Percentiles rank a stretch among this genome's conserved stretches.
These are phyloP conservation scores for Phytophthora macrochlamydospora DNA, from an alignment of 352 stramenopile species.

Conservation along the genomic window DNA sequence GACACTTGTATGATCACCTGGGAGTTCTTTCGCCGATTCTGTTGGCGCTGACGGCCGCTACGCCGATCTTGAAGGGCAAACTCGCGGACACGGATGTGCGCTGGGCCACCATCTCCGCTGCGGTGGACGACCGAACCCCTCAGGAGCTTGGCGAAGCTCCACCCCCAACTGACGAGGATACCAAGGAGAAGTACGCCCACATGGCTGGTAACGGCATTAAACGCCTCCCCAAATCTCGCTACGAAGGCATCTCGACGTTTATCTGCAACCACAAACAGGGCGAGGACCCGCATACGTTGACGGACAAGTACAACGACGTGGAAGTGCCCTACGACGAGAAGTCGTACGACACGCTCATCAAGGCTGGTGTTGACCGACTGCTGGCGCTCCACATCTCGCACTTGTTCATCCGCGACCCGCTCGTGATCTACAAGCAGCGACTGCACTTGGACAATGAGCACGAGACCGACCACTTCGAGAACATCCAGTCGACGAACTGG, in stretches of 20 bases:
- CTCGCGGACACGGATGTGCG: constrained; percentile 93
- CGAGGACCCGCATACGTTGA: constrained; percentile 72
- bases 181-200: constrained; percentile 79
- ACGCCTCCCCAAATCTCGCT: constrained; percentile 96
- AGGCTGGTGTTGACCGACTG: constrained; percentile 93
- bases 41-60: constrained; percentile 98
- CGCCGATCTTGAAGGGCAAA: constrained; percentile 96
- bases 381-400: constrained; percentile 98
- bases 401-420: constrained; percentile 98
- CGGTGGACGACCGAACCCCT: constrained; percentile 95
- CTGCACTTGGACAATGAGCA: constrained; percentile 82
- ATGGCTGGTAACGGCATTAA: constrained; percentile 94
- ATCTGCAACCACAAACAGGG: constrained; percentile 91
- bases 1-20: constrained; percentile 99
- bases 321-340: constrained; percentile 95
- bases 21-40: constrained; percentile 98
- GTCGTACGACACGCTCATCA: constrained; percentile 91
- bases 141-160: constrained; percentile 69
- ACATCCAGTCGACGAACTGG: constrained; percentile 99
- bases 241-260: constrained; percentile 90
- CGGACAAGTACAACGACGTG: constrained; percentile 94
- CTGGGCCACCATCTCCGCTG: constrained; percentile 97
- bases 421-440: constrained; percentile 95
- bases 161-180: constrained; percentile 48
- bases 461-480: constrained; percentile 98